These are phyloP conservation scores for Zygoascus flipseniorum DNA, from an alignment of 805 yeast genomes.

Conservation along the genomic window DNA sequence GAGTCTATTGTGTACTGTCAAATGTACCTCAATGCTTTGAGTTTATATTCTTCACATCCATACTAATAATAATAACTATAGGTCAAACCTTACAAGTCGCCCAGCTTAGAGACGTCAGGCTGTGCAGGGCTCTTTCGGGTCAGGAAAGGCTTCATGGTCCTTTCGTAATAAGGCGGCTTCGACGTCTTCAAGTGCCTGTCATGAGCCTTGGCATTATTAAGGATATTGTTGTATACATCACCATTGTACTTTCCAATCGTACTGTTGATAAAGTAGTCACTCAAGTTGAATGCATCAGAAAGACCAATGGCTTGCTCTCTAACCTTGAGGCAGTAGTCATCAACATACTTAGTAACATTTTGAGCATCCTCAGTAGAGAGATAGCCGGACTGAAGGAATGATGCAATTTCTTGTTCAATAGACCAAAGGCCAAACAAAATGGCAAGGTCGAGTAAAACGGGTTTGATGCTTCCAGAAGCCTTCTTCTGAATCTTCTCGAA, in stretches of 20 bases:
- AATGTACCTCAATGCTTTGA: too few species aligned
- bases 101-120: background rate
- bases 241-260: slow-evolving; percentile 78
- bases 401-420: slow-evolving; percentile 62
- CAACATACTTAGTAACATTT: slow-evolving; percentile 35
- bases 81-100: background rate
- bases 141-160: slow-evolving; percentile 29
- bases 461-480: slow-evolving; percentile 36
- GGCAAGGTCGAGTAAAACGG: slow-evolving; percentile 46
- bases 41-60: too few species aligned
- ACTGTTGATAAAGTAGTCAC: slow-evolving; percentile 74
- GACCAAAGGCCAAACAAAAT: slow-evolving; percentile 56
- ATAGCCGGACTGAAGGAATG: slow-evolving; percentile 58
- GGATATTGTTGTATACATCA: slow-evolving; percentile 59
- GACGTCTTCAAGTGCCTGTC: slow-evolving; percentile 40
- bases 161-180: slow-evolving; percentile 53
- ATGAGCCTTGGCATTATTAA: background rate
- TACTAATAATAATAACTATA: too few species aligned
- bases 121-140: background rate
- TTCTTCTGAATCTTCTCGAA: slow-evolving; percentile 27
- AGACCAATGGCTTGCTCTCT: slow-evolving; percentile 67
- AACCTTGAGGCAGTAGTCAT: slow-evolving; percentile 39
- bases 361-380: slow-evolving; percentile 43
- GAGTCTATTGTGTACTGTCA: too few species aligned
- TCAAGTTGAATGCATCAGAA: slow-evolving; percentile 76